Percentiles rank a stretch among this genome's conserved stretches.
phyloP scores from a whole-genome alignment of 2,329 filamentous ascomycete species.

The Neophaeococcomyces mojaviensis region DNA sequence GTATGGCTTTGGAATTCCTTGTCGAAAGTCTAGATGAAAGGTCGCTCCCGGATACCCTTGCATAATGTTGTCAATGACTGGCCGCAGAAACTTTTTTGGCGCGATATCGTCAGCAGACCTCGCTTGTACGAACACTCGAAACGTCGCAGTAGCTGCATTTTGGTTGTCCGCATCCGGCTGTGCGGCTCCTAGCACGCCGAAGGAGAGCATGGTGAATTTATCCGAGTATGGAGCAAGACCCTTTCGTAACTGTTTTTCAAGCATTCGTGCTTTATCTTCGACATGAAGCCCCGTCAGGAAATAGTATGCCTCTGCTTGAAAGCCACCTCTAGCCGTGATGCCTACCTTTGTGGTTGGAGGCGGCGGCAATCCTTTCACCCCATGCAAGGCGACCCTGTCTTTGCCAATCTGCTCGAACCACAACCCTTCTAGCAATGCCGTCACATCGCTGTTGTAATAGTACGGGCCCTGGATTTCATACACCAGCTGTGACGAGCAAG shows the following conservation, averaged over 20 bases:
- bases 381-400: conserved; percentile 43
- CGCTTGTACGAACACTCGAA: conserved; percentile 42
- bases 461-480: conserved; percentile 50
- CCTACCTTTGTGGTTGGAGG: conserved; percentile 46
- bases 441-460: conserved; percentile 54
- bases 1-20: conserved; percentile 30
- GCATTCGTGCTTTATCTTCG: conserved; percentile 39
- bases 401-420: conserved; percentile 44
- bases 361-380: conserved; percentile 37
- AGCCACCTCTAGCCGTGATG: conserved; percentile 40
- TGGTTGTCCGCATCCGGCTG: conserved; percentile 32
- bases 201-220: conserved; percentile 27
- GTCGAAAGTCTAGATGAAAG: conserved; percentile 30
- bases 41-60: conserved; percentile 35
- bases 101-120: conserved; percentile 29
- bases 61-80: conserved; percentile 34
- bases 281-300: conserved; percentile 41
- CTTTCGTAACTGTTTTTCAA: conserved; percentile 38
- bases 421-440: conserved; percentile 44
- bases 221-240: conserved; percentile 29
- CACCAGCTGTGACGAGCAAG: conserved; percentile 45
- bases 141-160: conserved; percentile 35
- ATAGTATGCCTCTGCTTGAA: conserved; percentile 40
- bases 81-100: conserved; percentile 29
- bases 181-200: conserved; percentile 27